Conservation (phyloP, 495 filamentous ascomycete genomes). For the Bacidia gigantensis region DNA sequence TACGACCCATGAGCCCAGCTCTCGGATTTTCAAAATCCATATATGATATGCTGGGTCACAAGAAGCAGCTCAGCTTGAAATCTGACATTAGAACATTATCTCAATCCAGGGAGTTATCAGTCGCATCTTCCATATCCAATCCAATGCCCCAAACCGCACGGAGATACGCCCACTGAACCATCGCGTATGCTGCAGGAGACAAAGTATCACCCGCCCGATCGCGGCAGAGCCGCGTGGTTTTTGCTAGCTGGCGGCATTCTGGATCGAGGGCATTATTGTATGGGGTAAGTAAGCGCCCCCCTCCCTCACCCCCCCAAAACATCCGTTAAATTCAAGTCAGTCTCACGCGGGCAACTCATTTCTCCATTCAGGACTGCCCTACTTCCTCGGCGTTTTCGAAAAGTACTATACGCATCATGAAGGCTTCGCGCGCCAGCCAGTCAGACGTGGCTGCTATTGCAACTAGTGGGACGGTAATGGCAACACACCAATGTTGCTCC, state of each 20-base stretch:
- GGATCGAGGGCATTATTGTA: constrained; percentile 53
- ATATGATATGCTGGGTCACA: too few relatives aligned
- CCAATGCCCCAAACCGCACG: too few relatives aligned
- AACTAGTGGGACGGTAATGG: constrained; percentile 30
- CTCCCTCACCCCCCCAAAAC: too few relatives aligned
- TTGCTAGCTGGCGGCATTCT: constrained; percentile 47
- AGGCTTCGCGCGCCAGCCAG: constrained; percentile 32
- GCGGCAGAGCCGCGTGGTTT: constrained; percentile 50
- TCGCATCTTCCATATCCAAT: too few relatives aligned
- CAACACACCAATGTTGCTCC: not conserved
- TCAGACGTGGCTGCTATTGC: constrained; percentile 31
- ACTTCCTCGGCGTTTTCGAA: constrained; percentile 49
- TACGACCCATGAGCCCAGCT: too few relatives aligned
- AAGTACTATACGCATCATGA: constrained; percentile 38
- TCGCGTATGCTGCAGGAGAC: too few relatives aligned
- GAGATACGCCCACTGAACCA: too few relatives aligned
- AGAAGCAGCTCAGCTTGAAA: too few relatives aligned
- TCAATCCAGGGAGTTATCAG: too few relatives aligned
- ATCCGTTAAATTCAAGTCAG: too few relatives aligned
- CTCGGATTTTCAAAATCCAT: too few relatives aligned
- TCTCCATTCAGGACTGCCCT: constrained; percentile 44
- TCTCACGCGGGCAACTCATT: not conserved
- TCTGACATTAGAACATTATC: too few relatives aligned
- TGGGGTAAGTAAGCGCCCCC: constrained; percentile 26
- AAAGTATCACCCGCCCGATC: constrained; percentile 23